Evolutionary conservation across 441 rosid species (phyloP), one percentile per base, ranked within the genome.

Genomic region (Eruca vesicaria): DNA sequence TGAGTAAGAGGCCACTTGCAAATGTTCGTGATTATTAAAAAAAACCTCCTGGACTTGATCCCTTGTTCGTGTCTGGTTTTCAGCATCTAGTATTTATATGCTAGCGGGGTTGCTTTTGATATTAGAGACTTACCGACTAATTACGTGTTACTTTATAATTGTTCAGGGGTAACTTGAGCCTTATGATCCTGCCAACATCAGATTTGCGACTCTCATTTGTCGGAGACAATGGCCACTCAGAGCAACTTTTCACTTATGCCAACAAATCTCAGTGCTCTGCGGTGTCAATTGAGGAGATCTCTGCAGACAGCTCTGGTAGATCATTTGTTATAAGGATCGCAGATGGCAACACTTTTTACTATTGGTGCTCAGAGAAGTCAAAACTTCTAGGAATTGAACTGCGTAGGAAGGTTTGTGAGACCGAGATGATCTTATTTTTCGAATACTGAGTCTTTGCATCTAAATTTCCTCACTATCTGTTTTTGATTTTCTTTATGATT

Each of bases 351-450:
- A 82, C 58, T 21, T 89, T 84, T 69, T 90, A 87, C 86, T 95
- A 85, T 48, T 95, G 99, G 99, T 89, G 97, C 82, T 88, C 96
- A 1, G 99, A 95, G 88, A 95, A 88, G 82, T 90, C 92, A 20
- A 90, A 85, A 81, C 97, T 90, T 77, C 69, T 93, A 71, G 98
- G 97, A 78, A 33, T 71, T 72, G 99, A 95, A 85, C 85, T 95
- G 79, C 88, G 88, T 63, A 71, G 86, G 10, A 95, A 93, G 99
- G 99, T 95, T 84, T 33, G 75, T 36, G 57, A 41, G 18, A 61
- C 15, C 43, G n/a, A 41, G 72, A 69, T 69, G 35, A 20, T 74
- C 29, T 69, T 7, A 32, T 41, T 31, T 21, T 57, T 31, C 10
- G 9, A 20, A 7, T 50, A 52, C 26, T 5, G 45, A 53, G 52